phyloP scores from a whole-genome alignment of 768 basidiomycete species.

The Suillus americanus region DNA sequence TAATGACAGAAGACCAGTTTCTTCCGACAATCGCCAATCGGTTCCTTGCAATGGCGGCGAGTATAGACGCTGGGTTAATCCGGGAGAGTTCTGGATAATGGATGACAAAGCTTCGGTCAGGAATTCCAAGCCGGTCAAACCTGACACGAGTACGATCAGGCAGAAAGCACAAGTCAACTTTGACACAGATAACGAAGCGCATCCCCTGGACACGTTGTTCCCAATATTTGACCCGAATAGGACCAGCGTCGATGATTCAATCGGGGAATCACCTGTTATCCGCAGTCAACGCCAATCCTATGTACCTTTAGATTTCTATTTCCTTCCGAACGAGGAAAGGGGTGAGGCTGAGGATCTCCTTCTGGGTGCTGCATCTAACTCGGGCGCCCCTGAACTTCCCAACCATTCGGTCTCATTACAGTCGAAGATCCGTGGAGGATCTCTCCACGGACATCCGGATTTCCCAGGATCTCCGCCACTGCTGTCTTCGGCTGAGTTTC shows the following conservation, averaged over 20 bases:
- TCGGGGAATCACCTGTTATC: constrained; percentile 29
- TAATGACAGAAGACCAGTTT: background rate
- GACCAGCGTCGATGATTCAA: constrained; percentile 6
- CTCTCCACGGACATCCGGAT: constrained; percentile 26
- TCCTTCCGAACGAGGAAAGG: constrained; percentile 11
- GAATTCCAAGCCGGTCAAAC: constrained; percentile 5
- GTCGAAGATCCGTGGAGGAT: constrained; percentile 6
- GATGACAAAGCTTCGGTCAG: constrained; percentile 3
- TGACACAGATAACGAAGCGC: background rate
- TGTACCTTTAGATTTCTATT: constrained; percentile 10
- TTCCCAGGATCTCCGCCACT: constrained; percentile 23
- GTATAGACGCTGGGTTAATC: constrained; percentile 9
- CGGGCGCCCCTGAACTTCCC: constrained; percentile 8
- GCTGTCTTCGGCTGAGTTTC: constrained; percentile 5
- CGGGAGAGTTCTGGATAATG: background rate
- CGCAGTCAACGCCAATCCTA: constrained; percentile 16
- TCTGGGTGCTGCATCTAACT: constrained; percentile 7
- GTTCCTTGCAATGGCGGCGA: constrained; percentile 7
- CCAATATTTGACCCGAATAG: constrained; percentile 11
- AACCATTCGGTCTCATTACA: constrained; percentile 4
- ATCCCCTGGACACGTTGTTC: constrained; percentile 27
- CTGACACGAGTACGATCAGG: background rate
- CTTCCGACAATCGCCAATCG: constrained; percentile 9
- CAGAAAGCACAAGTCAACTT: constrained; percentile 4
- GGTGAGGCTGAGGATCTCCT: constrained; percentile 12